phyloP scores from a whole-genome alignment of 2,329 filamentous ascomycete genomes.

The Samsoniella hepiali region DNA sequence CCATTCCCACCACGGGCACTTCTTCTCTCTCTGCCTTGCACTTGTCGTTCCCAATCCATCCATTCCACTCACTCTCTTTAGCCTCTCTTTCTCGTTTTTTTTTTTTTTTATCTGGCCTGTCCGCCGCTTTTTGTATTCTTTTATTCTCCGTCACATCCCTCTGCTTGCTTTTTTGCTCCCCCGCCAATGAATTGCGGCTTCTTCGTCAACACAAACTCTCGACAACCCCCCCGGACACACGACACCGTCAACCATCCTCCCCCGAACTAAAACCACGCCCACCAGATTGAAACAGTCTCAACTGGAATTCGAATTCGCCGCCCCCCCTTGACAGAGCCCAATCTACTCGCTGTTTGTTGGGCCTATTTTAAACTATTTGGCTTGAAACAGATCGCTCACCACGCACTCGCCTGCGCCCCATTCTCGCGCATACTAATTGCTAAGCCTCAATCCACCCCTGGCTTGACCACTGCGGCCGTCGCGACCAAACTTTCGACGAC shows the following conservation, averaged over 20 bases:
- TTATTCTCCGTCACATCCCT: neutral
- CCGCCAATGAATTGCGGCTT: neutral
- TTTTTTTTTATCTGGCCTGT: neutral
- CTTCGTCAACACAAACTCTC: neutral
- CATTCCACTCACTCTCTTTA: slow-evolving; percentile 8
- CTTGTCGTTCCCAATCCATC: neutral
- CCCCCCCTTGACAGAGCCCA: neutral
- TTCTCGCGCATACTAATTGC: neutral
- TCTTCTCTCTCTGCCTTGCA: neutral
- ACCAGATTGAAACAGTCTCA: slow-evolving; percentile 5
- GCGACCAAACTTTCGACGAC: neutral
- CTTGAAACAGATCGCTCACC: neutral
- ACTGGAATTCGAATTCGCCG: neutral
- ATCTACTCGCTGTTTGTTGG: neutral
- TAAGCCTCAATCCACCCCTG: slow-evolving; percentile 2
- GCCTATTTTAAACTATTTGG: neutral
- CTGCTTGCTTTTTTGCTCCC: neutral
- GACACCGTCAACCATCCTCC: neutral
- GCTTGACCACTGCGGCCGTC: neutral
- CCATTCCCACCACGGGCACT: slow-evolving; percentile 10
- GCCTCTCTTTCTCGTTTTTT: slow-evolving; percentile 8
- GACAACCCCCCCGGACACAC: neutral
- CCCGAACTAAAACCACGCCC: neutral
- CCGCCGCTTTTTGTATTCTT: slow-evolving; percentile 1
- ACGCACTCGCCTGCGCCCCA: neutral